phyloP scores from a whole-genome alignment of 129 eudicot genomes.

The Flaveria sonorensis region DNA sequence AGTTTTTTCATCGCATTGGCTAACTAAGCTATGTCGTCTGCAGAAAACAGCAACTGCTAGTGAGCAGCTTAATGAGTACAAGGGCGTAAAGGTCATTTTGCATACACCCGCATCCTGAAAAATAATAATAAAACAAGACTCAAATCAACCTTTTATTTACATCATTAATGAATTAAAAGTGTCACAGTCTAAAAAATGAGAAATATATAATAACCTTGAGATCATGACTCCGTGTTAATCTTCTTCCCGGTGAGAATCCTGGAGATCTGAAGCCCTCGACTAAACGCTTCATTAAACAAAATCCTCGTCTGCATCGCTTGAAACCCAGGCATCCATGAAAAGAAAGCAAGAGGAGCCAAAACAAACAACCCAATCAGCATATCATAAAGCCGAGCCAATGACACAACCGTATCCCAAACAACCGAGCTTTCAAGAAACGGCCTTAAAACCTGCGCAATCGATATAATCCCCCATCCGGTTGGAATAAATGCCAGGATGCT shows the following conservation, averaged over 20 bases:
- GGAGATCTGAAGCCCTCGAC: conserved; percentile 92
- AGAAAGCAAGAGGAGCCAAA: conserved; percentile 77
- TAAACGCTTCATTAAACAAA: conserved; percentile 83
- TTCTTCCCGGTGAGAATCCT: conserved; percentile 78
- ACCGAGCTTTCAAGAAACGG: conserved; percentile 75
- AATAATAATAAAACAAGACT: neutral
- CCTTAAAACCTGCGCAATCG: conserved; percentile 78
- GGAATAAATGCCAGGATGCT: conserved; percentile 86
- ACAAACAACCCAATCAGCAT: conserved; percentile 70
- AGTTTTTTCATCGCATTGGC: conserved; percentile 19
- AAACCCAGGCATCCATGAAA: conserved; percentile 98
- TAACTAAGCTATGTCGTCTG: neutral
- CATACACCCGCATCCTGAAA: conserved; percentile 15
- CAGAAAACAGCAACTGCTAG: neutral
- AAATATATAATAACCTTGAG: conserved; percentile 40
- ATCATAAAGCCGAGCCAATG: conserved; percentile 88
- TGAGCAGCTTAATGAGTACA: conserved; percentile 4
- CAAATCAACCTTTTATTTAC: neutral
- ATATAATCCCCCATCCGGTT: conserved; percentile 90
- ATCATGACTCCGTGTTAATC: conserved; percentile 43
- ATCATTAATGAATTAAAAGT: neutral
- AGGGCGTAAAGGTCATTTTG: neutral
- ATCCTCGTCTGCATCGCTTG: conserved; percentile 95
- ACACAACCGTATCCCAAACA: conserved; percentile 79
- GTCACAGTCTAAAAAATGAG: neutral